Evolutionary conservation across 2,329 filamentous ascomycete genomes (phyloP).

Genomic region (Pezizomycotina sp.): DNA sequence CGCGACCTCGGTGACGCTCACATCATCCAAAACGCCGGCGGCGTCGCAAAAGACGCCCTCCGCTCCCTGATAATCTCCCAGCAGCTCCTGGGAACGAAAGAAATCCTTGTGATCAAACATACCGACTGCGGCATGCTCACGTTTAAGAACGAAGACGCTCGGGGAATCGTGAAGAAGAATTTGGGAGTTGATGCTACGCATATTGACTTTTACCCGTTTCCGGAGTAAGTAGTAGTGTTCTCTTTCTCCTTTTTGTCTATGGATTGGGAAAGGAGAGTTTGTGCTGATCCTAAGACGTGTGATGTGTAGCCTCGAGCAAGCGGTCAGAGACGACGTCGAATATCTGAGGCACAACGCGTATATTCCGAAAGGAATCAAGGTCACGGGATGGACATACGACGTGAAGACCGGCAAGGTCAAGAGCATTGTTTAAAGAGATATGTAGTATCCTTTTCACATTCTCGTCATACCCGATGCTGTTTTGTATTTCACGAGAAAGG

Average conservation of each 20-base stretch:
- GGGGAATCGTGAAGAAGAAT: conserved; percentile 41
- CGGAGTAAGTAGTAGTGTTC: conserved; percentile 8
- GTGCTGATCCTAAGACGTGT: conserved; percentile 35
- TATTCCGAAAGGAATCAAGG: conserved; percentile 41
- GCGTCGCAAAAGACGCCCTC: conserved; percentile 48
- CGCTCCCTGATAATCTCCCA: conserved; percentile 63
- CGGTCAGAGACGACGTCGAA: conserved; percentile 48
- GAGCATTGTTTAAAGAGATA: conserved; percentile 35
- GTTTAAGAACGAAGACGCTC: conserved; percentile 44
- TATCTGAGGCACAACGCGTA: conserved; percentile 44
- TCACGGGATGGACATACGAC: conserved; percentile 64
- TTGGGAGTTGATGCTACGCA: conserved; percentile 38
- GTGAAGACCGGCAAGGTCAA: conserved; percentile 52
- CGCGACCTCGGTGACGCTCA: conserved; percentile 62
- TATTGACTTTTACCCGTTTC: conserved; percentile 21
- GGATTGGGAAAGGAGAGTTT: background rate
- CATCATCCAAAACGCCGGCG: conserved; percentile 40
- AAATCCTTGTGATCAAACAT: conserved; percentile 60
- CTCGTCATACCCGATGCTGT: too few species aligned
- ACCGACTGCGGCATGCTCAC: conserved; percentile 52
- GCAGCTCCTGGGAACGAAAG: conserved; percentile 58
- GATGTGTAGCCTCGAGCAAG: conserved; percentile 36
- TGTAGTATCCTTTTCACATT: too few species aligned
- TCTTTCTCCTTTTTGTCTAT: background rate
- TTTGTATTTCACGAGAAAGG: too few species aligned